A percentile compares a stretch with the other conserved stretches of the same genome.
Evolutionary conservation across 176 grass and related monocot species (phyloP).

Genomic region (Aegilops sharonensis): DNA sequence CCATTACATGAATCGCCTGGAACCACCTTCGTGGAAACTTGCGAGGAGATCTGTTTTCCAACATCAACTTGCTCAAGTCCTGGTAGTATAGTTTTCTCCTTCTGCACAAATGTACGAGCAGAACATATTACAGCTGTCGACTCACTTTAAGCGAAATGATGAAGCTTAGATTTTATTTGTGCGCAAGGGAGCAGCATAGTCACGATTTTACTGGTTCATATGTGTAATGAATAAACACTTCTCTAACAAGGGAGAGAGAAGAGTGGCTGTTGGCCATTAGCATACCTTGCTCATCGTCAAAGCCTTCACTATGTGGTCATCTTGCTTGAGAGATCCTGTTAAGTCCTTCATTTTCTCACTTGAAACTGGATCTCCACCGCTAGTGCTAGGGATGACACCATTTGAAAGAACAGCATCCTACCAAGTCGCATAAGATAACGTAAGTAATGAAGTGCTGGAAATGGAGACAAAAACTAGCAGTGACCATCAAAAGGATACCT

Average conservation of each 20-base stretch:
- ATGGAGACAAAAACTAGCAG: neutral
- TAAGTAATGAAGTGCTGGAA: neutral
- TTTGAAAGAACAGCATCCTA: constrained; percentile 41
- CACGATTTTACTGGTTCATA: neutral
- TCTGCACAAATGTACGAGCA: constrained; percentile 9
- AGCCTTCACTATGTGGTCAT: neutral
- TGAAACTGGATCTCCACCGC: neutral
- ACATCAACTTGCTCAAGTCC: neutral
- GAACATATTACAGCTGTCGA: neutral
- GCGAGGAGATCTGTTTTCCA: constrained; percentile 10
- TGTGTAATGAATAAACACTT: neutral
- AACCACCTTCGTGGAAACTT: neutral
- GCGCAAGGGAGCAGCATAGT: neutral
- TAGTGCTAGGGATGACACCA: neutral
- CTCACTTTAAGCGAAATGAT: neutral
- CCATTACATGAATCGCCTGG: constrained; percentile 7
- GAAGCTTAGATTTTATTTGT: neutral
- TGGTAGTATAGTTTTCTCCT: constrained; percentile 26
- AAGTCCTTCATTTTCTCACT: neutral
- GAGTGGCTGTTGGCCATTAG: neutral
- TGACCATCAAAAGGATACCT: constrained; percentile 20
- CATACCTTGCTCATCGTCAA: constrained; percentile 27
- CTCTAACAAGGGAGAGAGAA: neutral
- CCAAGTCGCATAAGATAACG: neutral
- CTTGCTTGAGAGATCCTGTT: constrained; percentile 15